Conservation (phyloP, 192 early-diverging fungal genomes). For the Entomortierella parvispora region DNA sequence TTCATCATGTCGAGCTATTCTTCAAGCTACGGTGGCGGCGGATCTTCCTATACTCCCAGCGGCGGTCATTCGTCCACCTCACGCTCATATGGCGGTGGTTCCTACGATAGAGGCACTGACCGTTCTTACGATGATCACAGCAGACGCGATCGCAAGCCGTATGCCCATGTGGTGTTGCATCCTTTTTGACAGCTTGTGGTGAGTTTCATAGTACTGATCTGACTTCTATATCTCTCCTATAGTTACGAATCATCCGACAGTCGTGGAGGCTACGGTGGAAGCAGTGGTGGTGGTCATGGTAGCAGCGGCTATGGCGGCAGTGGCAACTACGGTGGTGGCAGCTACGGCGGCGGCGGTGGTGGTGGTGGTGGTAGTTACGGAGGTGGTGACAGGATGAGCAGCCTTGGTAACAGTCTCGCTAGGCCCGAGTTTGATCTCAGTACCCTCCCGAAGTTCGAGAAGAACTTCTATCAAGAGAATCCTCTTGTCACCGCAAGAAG, state of each 20-base stretch:
- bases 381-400: slow-evolving; percentile 63
- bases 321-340: slow-evolving; percentile 42
- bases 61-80: slow-evolving; percentile 36
- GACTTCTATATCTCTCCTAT: not conserved
- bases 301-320: slow-evolving; percentile 38
- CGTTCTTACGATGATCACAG: slow-evolving; percentile 72
- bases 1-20: slow-evolving; percentile 28
- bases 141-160: slow-evolving; percentile 71
- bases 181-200: no score
- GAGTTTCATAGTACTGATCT: not conserved
- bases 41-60: slow-evolving; percentile 25
- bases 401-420: slow-evolving; percentile 66
- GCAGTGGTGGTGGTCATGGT: slow-evolving; percentile 57
- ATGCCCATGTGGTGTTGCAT: slow-evolving; percentile 2
- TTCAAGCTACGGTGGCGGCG: slow-evolving; percentile 31
- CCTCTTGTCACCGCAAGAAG: slow-evolving; percentile 73
- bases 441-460: slow-evolving; percentile 85
- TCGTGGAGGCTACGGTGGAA: slow-evolving; percentile 64
- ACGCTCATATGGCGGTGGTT: slow-evolving; percentile 22
- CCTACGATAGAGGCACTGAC: slow-evolving; percentile 63
- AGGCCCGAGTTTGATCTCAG: slow-evolving; percentile 74
- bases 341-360: slow-evolving; percentile 21
- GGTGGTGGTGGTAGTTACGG: slow-evolving; percentile 55
- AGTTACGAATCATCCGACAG: slow-evolving; percentile 60
- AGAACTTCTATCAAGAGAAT: slow-evolving; percentile 97